Evolutionary conservation across 768 basidiomycete species (phyloP).

Genomic region (Russula lepida): DNA sequence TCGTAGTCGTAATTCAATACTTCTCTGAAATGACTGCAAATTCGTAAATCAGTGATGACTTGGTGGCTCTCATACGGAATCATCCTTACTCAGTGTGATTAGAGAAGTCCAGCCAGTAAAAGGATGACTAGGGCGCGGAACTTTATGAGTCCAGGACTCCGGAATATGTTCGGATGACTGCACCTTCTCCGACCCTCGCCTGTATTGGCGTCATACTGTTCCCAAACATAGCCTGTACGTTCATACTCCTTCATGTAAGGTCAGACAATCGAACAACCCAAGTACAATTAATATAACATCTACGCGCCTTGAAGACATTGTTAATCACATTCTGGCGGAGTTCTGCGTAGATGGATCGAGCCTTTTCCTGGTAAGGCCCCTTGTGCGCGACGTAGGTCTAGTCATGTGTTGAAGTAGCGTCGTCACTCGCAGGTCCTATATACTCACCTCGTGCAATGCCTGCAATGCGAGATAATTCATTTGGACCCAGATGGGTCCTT

Average conservation of each 20-base stretch:
- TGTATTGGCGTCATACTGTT: conserved; percentile 82
- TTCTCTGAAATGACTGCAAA: conserved; percentile 57
- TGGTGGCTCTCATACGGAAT: background rate
- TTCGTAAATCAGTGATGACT: conserved; percentile 14
- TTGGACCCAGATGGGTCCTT: conserved; percentile 93
- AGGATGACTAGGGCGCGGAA: conserved; percentile 55
- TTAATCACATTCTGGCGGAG: conserved; percentile 76
- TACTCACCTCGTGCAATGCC: conserved; percentile 63
- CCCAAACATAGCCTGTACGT: conserved; percentile 93
- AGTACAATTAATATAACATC: background rate
- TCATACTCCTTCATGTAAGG: conserved; percentile 62
- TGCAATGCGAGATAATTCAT: conserved; percentile 91
- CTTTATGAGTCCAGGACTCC: conserved; percentile 1
- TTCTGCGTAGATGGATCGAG: conserved; percentile 70
- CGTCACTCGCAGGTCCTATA: background rate
- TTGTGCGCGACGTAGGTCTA: conserved; percentile 70
- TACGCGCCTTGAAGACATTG: conserved; percentile 62
- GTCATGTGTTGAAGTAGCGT: background rate
- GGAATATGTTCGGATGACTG: conserved; percentile 17
- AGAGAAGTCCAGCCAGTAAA: conserved; percentile 97
- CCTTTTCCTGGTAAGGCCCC: conserved; percentile 75
- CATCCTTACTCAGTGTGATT: conserved; percentile 70
- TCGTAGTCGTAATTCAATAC: conserved; percentile 40
- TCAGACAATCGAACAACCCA: background rate
- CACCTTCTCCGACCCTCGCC: conserved; percentile 84